Evolutionary conservation across 306 rosid genomes (phyloP), one percentile per base, ranked within the genome.

Genomic region (Inga laurina): DNA sequence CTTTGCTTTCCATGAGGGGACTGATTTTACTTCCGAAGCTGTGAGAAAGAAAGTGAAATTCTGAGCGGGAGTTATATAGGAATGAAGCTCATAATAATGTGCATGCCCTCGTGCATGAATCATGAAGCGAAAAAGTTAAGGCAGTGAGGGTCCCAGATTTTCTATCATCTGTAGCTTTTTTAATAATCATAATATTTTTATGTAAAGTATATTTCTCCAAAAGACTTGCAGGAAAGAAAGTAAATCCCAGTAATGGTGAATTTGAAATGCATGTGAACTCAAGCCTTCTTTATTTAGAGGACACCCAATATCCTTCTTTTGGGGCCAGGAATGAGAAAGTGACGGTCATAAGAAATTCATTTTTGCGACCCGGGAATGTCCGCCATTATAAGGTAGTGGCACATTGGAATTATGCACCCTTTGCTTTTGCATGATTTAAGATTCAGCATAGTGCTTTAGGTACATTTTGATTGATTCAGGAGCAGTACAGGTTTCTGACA

Each of bases 1-100:
- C 77, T 62, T 82, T 78, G 70, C 80, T 76, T 81, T 85, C 89
- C 94, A 90, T 90, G 66, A 71, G 77, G 16, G 65, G 52, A 39
- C 66, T 75, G 13, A 45, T 32, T 44, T 11, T 49, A 49, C 14
- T 45, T 69, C 34, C 21, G 18, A 62, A 19, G 78, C 27, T 68
- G 74, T 69, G 79, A 62, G 49, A 32, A 37, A 19, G 16, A 27
- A 15, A 66, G 66, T 44, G 74, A 59, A 21, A 21, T 68, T 56
- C 35, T 61, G 70, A 81, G 70, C 22, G 62, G 71, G 79, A 22
- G 7, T 70, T 68, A 70, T 76, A 66, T 39, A 76, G 56, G 56
- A 59, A 43, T 8, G 74, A 49, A 77, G 34, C 35, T 76, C 24
- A 51, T 24, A 27, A 65, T 22, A 16, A 62, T 78, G 74, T 54